Evolutionary conservation across 2,329 filamentous ascomycete species (phyloP).

Genomic region (Fusarium sublunatum): DNA sequence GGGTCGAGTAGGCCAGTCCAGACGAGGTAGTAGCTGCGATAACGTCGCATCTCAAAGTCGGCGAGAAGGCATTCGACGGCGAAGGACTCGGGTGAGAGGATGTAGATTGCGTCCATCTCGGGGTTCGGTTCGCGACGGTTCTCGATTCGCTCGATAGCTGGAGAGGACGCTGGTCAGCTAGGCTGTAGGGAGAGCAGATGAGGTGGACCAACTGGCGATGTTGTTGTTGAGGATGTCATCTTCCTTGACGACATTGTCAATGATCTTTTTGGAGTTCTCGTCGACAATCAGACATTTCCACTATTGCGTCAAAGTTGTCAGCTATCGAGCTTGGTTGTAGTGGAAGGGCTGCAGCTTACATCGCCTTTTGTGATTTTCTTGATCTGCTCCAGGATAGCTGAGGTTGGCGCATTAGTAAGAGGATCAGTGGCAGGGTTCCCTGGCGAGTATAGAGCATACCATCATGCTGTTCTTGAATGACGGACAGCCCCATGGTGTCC

Average conservation of each 20-base stretch:
- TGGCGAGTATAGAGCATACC: constrained; percentile 41
- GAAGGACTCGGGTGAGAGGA: constrained; percentile 85
- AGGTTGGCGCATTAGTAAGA: constrained; percentile 34
- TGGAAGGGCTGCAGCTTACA: constrained; percentile 61
- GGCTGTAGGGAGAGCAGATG: constrained; percentile 14
- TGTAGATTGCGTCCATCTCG: constrained; percentile 94
- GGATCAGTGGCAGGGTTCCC: not conserved
- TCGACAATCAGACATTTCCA: constrained; percentile 98
- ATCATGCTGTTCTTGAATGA: constrained; percentile 82
- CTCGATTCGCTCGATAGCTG: constrained; percentile 95
- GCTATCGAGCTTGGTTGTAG: constrained; percentile 3
- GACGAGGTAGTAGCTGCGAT: constrained; percentile 81
- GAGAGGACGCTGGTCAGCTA: constrained; percentile 33
- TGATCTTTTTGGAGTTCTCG: constrained; percentile 81
- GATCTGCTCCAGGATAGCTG: constrained; percentile 63
- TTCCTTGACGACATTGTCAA: constrained; percentile 91
- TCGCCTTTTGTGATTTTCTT: constrained; percentile 83
- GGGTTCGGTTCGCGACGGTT: constrained; percentile 83
- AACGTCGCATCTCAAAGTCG: constrained; percentile 87
- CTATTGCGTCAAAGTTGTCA: constrained; percentile 57
- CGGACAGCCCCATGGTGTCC: constrained; percentile 81
- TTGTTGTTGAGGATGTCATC: constrained; percentile 98
- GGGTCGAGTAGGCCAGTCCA: constrained; percentile 85
- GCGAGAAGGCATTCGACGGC: constrained; percentile 94
- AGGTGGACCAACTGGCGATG: constrained; percentile 79